These are phyloP conservation scores for Russula brevipes DNA, from an alignment of 768 basidiomycete genomes.

Conservation along the genomic window DNA sequence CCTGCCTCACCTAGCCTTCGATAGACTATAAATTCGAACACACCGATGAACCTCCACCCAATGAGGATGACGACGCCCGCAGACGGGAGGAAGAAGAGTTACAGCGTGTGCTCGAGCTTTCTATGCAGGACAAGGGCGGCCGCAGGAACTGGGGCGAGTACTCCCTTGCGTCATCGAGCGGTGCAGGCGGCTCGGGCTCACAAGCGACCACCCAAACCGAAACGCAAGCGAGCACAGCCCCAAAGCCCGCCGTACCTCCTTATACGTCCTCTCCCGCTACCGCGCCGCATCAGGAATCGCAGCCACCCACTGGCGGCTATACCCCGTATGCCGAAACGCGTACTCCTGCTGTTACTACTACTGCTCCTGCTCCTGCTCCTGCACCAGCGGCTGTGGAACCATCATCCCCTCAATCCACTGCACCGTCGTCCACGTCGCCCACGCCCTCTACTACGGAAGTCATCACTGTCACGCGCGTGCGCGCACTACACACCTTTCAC, in stretches of 20 bases:
- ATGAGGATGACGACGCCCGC: constrained; percentile 70
- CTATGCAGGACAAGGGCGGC: constrained; percentile 88
- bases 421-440: constrained; percentile 30
- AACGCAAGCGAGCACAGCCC: constrained; percentile 26
- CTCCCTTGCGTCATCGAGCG: constrained; percentile 35
- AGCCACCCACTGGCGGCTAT: constrained; percentile 45
- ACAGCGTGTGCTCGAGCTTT: constrained; percentile 86
- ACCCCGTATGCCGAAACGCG: constrained; percentile 35
- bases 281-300: constrained; percentile 30
- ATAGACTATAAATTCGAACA: constrained; percentile 69
- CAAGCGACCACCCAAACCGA: constrained; percentile 21
- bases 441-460: constrained; percentile 29
- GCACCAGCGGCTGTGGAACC: constrained; percentile 27
- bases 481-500: constrained; percentile 84
- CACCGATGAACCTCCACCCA: constrained; percentile 58
- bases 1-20: constrained; percentile 2
- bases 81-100: constrained; percentile 92
- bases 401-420: constrained; percentile 22
- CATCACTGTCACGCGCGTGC: constrained; percentile 67
- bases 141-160: constrained; percentile 51
- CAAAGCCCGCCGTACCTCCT: constrained; percentile 24
- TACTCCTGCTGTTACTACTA: constrained; percentile 1
- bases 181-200: constrained; percentile 34
- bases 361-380: too few species aligned
- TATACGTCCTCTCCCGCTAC: constrained; percentile 25